These are phyloP conservation scores for Russula olivacea DNA, from an alignment of 768 basidiomycete genomes.

Conservation along the genomic window DNA sequence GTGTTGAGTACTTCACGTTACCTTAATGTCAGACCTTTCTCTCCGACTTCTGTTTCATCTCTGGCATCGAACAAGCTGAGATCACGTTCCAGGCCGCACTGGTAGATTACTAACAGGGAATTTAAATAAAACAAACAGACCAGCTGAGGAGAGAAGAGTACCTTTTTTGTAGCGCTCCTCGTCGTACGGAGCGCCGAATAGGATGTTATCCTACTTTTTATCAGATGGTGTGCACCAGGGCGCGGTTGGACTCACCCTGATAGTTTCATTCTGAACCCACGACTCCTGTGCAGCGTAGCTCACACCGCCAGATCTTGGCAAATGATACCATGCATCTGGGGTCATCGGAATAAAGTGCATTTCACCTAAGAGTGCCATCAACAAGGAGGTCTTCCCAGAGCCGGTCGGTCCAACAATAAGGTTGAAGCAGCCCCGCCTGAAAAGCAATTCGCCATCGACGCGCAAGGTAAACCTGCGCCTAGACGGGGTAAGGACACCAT, in stretches of 20 bases:
- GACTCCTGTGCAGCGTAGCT: conserved; percentile 81
- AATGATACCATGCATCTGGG: conserved; percentile 57
- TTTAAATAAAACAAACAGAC: background rate
- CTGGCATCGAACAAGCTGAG: conserved; percentile 44
- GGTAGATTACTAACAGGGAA: conserved; percentile 18
- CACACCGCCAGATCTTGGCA: conserved; percentile 63
- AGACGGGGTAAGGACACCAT: conserved; percentile 37
- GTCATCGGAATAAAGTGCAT: conserved; percentile 54
- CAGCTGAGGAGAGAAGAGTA: conserved; percentile 9
- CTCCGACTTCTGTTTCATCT: conserved; percentile 52
- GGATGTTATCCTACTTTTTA: conserved; percentile 40
- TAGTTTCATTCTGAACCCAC: conserved; percentile 81
- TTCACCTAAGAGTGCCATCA: conserved; percentile 63
- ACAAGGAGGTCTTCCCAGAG: conserved; percentile 55
- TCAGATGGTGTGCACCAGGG: background rate
- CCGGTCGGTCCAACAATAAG: conserved; percentile 55
- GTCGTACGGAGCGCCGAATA: conserved; percentile 45
- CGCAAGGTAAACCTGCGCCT: conserved; percentile 45
- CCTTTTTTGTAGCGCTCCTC: conserved; percentile 40
- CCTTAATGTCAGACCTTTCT: conserved; percentile 48
- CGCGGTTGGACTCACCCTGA: conserved; percentile 38
- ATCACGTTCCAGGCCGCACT: conserved; percentile 34
- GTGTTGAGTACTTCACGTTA: background rate
- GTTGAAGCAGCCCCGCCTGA: conserved; percentile 49
- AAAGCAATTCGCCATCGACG: conserved; percentile 49